phyloP scores from a whole-genome alignment of 2,329 filamentous ascomycete genomes.

The Neonectria neomacrospora region DNA sequence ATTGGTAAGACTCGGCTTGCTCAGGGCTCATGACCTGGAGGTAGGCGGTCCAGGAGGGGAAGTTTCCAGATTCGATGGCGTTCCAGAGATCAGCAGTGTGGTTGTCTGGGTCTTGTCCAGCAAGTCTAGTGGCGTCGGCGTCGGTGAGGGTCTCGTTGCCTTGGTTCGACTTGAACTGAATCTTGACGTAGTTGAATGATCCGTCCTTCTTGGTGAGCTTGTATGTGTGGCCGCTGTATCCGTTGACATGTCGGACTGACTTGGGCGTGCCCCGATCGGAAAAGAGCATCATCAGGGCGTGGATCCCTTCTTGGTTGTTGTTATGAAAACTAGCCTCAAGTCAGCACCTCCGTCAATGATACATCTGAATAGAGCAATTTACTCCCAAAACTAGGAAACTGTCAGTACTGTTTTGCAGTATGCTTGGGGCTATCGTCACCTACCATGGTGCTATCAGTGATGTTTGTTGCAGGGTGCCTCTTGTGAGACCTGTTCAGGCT shows the following conservation, averaged over 20 bases:
- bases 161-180: constrained; percentile 60
- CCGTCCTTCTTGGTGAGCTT: constrained; percentile 58
- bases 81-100: constrained; percentile 50
- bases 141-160: constrained; percentile 58
- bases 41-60: constrained; percentile 72
- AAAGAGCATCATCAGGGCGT: constrained; percentile 64
- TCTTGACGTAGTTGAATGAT: constrained; percentile 60
- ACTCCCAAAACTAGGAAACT: constrained; percentile 50
- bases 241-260: constrained; percentile 58
- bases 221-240: constrained; percentile 61
- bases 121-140: constrained; percentile 50
- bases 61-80: constrained; percentile 69
- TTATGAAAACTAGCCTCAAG: constrained; percentile 51
- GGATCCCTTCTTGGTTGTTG: constrained; percentile 62
- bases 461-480: constrained; percentile 77
- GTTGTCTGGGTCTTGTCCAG: constrained; percentile 63
- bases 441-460: constrained; percentile 72
- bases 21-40: constrained; percentile 72
- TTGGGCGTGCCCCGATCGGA: constrained; percentile 60
- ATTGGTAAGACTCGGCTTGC: constrained; percentile 68
- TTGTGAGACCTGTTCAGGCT: constrained; percentile 83
- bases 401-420: neutral
- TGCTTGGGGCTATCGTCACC: neutral
- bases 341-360: neutral
- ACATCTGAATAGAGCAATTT: neutral